Base-by-base conservation (phyloP, 1,284 basidiomycete species). In the Sporisorium sorghi region DNA sequence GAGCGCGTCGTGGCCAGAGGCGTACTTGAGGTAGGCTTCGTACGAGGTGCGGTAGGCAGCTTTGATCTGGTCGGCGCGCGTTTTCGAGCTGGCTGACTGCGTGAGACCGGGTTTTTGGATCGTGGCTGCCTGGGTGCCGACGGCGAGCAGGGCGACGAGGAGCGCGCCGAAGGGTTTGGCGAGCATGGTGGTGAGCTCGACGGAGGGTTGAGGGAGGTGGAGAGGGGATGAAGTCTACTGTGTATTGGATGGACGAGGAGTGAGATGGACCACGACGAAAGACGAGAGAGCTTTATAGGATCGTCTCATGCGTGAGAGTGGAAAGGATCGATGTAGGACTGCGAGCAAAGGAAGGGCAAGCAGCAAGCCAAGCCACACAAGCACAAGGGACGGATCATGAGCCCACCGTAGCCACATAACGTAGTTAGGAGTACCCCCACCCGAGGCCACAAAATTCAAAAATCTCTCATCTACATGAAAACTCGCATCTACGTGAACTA, bases 11-110 rank as follows among this genome's bases (percentile, higher is more conserved):
- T 63, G 63, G 2, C 64, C 63, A 2, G 51, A 48, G 9, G 76
- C 76, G 52, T 80, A 81, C 48, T 70, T 63, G 32, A 71, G 58
- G 48, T 81, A 81, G 44, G 69, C 76, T 0, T 46, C 24, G 60
- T 77, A 81, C 33, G 64, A 65, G 28, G 40, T 60, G 5, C 52
- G 53, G 37, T 74, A 81, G 23, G 70, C 68, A 3, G 59, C 28
- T 39, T 75, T 75, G 68, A 81, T 73, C 9, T 72, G 56, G 26
- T 68, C 51, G 5, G 76, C 76, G 12, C 79, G 66, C 0, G 42
- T n/a, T 42, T 55, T 63, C 39, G 72, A 70, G 15, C n/a, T 39
- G 14, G 39, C 12, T 0, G 72, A 54, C 19, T 75, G 72, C 1
- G 44, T 51, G 14, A 75, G 53, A 5, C 67, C 67, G 1, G 67